Percentiles rank a stretch among this genome's conserved stretches.
Conservation (phyloP, 1,284 basidiomycete species). For the Ceratobasidium sp. region DNA sequence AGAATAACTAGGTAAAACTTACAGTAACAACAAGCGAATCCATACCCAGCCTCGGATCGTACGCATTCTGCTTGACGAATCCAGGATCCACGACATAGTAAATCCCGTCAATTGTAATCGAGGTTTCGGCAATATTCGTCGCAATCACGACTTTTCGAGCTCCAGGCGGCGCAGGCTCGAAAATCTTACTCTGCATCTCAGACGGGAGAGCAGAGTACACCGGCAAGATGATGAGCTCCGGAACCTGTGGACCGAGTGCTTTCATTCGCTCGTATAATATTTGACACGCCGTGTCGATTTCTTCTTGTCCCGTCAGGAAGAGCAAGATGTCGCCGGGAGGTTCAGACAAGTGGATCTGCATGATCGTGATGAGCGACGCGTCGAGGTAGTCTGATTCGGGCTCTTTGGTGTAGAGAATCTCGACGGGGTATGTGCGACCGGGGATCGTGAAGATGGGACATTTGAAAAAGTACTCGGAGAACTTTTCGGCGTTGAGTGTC, state of each 20-base stretch:
- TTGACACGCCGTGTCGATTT: too few relatives aligned
- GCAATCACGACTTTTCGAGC: conserved; percentile 92
- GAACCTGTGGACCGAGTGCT: too few relatives aligned
- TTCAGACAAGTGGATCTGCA: conserved; percentile 87
- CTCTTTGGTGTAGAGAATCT: conserved; percentile 77
- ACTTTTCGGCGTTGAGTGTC: conserved; percentile 94
- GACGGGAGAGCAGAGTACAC: conserved; percentile 90
- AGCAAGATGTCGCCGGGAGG: conserved; percentile 91
- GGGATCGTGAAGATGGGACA: conserved; percentile 56
- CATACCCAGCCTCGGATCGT: conserved; percentile 85
- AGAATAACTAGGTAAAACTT: too few relatives aligned
- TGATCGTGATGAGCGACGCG: conserved; percentile 88
- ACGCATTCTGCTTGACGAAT: conserved; percentile 95
- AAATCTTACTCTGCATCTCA: conserved; percentile 82
- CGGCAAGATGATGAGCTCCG: too few relatives aligned
- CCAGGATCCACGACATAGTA: conserved; percentile 96
- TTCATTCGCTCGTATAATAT: too few relatives aligned
- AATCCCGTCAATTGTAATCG: conserved; percentile 96
- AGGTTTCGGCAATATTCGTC: conserved; percentile 98
- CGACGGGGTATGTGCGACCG: conserved; percentile 93
- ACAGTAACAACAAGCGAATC: too few relatives aligned
- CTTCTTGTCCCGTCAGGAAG: conserved; percentile 96
- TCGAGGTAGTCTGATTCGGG: conserved; percentile 90
- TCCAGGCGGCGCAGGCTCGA: conserved; percentile 74
- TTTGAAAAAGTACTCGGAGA: conserved; percentile 88